Evolutionary conservation across 352 stramenopile species (phyloP).

Genomic region (Elongisporangium prolatum): DNA sequence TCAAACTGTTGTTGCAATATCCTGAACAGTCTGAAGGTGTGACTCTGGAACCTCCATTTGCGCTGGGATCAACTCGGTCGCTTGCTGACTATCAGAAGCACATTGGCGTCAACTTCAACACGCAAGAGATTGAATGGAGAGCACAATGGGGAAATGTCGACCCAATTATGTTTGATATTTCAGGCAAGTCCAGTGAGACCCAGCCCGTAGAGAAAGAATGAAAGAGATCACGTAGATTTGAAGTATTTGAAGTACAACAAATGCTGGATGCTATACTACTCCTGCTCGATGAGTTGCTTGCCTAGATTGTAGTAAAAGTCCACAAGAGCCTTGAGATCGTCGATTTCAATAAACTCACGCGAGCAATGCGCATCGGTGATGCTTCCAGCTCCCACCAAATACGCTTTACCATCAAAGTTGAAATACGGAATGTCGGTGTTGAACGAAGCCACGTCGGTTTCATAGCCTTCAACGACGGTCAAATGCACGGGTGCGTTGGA

Average conservation of each 20-base stretch:
- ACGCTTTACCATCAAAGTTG: conserved; percentile 73
- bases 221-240: neutral
- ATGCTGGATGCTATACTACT: conserved; percentile 13
- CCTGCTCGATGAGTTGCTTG: conserved; percentile 56
- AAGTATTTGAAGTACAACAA: neutral
- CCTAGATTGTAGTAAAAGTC: conserved; percentile 70
- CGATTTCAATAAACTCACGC: conserved; percentile 69
- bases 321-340: conserved; percentile 51
- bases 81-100: conserved; percentile 44
- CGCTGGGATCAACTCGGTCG: conserved; percentile 26
- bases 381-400: conserved; percentile 65
- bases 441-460: conserved; percentile 81
- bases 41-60: conserved; percentile 1
- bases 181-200: conserved; percentile 1
- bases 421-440: conserved; percentile 90
- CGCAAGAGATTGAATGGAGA: conserved; percentile 38
- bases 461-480: conserved; percentile 79
- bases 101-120: conserved; percentile 46
- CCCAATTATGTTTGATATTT: conserved; percentile 60
- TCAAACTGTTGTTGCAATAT: conserved; percentile 5
- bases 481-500: conserved; percentile 76
- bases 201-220: neutral
- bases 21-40: neutral
- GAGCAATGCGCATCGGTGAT: conserved; percentile 75
- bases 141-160: conserved; percentile 53